These are phyloP conservation scores for Morella rubra DNA, from an alignment of 306 rosid genomes.

Conservation along the genomic window DNA sequence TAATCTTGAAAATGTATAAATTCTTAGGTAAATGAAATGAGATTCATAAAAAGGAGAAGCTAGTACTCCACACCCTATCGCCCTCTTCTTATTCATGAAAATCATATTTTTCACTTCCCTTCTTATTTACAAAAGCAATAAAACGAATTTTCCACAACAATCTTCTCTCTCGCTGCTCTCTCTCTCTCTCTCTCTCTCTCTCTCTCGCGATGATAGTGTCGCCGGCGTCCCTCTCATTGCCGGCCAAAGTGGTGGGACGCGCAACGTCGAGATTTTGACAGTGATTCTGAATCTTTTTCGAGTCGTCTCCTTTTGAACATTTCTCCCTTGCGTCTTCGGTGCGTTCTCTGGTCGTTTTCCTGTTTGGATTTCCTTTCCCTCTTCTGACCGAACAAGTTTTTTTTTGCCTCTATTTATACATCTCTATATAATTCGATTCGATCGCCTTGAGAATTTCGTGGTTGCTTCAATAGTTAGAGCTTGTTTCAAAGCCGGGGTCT, in stretches of 20 bases:
- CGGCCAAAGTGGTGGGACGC: slow-evolving; percentile 18
- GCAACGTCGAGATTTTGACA: neutral
- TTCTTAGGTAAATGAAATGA: neutral
- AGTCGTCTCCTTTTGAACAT: neutral
- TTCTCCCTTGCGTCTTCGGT: neutral
- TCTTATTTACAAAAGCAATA: neutral
- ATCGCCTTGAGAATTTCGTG: slow-evolving; percentile 21
- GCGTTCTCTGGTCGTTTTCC: slow-evolving; percentile 26
- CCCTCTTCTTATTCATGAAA: slow-evolving; percentile 19
- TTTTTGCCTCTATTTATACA: neutral
- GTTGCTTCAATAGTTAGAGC: neutral
- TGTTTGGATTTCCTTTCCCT: slow-evolving; percentile 28
- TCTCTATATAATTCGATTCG: slow-evolving; percentile 11
- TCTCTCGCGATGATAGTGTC: neutral
- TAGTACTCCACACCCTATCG: neutral
- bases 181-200: neutral
- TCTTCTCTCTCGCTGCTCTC: slow-evolving; percentile 1
- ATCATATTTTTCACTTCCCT: slow-evolving; percentile 24
- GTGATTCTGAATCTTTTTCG: slow-evolving; percentile 10
- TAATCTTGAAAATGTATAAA: neutral
- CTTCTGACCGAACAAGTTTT: neutral
- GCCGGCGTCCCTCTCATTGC: slow-evolving; percentile 38
- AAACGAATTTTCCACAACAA: neutral
- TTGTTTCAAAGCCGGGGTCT: neutral
- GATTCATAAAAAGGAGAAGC: neutral